Base-by-base conservation (phyloP, 169 alveolate species). In the Toxoplasma gondii region DNA sequence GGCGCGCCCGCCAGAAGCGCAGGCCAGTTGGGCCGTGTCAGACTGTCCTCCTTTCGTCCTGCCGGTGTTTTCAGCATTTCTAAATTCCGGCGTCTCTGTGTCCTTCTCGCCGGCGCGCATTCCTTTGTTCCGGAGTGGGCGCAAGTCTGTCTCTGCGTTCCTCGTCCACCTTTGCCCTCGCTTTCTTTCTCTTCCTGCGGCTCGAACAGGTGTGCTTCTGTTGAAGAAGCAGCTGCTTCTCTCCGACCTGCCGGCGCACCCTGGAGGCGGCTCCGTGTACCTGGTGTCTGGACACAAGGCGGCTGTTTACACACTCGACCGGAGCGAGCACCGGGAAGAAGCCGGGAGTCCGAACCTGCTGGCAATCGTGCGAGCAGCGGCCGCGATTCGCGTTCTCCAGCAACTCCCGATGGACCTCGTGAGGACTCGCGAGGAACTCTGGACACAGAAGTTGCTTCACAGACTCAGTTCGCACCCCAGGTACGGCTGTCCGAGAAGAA, bases 281-380 rank as follows among this genome's bases (percentile, higher is more conserved):
- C 98, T 98, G 92, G 99, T 98, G 16, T 97, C 98, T 29, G 95
- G 96, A 70, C 96, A 97, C 64, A 78, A 78, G 24, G 43, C 86
- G 16, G 97, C 97, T n/a, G 99, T 98, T 90, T 97, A 96, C 74
- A 97, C 97, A 93, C 96, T 97, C 38, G 95, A 95, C 49, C 97
- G 98, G 93, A 95, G 96, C 41, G 98, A 98, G 94, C 98, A 98
- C 91, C 95, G 99, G 81, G 99, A 99, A 96, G 99, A 98, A 96
- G 98, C 99, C 22, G 99, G 99, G 44, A 99, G 99, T 38, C 99
- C 99, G 19, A 98, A 98, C 93, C 97, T 98, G n/a, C 96, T 98
- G 44, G 99, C 98, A 7, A 96, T 97, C 94, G 96, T 98, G 44
- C 97, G 99, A 93, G 97, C 98, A 39, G 99, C 99, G n/a, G 94